Percentiles rank a stretch among this genome's conserved stretches.
These are phyloP conservation scores for Lipomyces mesembrius DNA, from an alignment of 805 yeast species.

Conservation along the genomic window DNA sequence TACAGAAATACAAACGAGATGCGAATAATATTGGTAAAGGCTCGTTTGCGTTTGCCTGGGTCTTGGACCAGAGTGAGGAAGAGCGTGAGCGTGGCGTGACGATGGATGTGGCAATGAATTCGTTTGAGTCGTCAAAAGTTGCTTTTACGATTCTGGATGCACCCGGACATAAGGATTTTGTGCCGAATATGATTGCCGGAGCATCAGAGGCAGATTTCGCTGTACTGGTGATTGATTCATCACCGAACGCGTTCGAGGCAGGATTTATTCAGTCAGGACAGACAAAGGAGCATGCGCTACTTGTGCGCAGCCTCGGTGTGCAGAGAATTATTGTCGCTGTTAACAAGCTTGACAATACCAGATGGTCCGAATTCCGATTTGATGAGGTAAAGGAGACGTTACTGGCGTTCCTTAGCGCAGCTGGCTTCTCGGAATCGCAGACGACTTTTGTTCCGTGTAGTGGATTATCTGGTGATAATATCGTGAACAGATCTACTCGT, in stretches of 20 bases:
- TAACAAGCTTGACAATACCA: conserved; percentile 69
- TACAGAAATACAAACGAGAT: conserved; percentile 66
- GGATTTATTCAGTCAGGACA: conserved; percentile 73
- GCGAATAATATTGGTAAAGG: conserved; percentile 71
- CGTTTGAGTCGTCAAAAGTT: conserved; percentile 60
- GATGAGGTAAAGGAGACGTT: conserved; percentile 57
- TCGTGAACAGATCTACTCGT: conserved; percentile 52
- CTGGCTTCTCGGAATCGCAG: conserved; percentile 53
- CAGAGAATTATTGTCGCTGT: conserved; percentile 62
- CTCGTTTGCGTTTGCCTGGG: conserved; percentile 84
- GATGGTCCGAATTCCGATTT: conserved; percentile 61
- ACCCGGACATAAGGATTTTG: conserved; percentile 82
- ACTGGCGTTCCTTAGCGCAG: conserved; percentile 57
- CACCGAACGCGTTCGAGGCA: conserved; percentile 68
- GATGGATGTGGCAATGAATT: conserved; percentile 72
- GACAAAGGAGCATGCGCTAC: conserved; percentile 75
- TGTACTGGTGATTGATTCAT: conserved; percentile 69
- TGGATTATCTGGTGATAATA: conserved; percentile 70
- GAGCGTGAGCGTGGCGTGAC: conserved; percentile 80
- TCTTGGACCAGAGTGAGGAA: conserved; percentile 78
- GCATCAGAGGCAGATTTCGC: conserved; percentile 62
- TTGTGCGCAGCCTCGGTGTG: conserved; percentile 72
- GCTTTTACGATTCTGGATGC: conserved; percentile 78
- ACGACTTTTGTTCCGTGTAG: conserved; percentile 67
- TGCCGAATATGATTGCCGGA: conserved; percentile 86